phyloP scores from a whole-genome alignment of 768 basidiomycete genomes.

The Holtermannia corniformis region DNA sequence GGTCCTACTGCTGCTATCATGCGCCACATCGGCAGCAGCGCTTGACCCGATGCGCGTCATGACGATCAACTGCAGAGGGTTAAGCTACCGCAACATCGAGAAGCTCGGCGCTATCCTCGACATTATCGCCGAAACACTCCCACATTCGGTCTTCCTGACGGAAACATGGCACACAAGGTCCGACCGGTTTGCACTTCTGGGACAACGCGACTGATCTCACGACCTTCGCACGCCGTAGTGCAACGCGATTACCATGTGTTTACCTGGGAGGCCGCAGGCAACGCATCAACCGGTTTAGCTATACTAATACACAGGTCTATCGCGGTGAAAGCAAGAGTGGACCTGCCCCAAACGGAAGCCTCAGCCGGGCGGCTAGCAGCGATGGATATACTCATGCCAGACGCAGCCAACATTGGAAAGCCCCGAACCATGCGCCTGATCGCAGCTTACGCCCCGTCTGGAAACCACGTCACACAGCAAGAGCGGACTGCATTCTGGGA shows the following conservation, averaged over 20 bases:
- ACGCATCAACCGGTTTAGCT: slow-evolving; percentile 1
- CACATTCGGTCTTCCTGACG: slow-evolving; percentile 7
- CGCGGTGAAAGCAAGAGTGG: too few species aligned
- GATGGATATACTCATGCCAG: slow-evolving; percentile 7
- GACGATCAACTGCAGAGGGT: too few species aligned
- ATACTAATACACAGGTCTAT: slow-evolving; percentile 1
- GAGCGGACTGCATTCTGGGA: slow-evolving; percentile 2
- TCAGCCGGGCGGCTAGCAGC: slow-evolving; percentile 1
- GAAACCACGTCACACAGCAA: not conserved
- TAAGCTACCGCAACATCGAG: too few species aligned
- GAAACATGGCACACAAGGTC: slow-evolving; percentile 3
- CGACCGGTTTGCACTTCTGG: not conserved
- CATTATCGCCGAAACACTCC: too few species aligned
- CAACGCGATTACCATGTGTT: not conserved
- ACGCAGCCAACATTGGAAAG: not conserved
- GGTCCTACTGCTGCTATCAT: too few species aligned
- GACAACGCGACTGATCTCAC: too few species aligned
- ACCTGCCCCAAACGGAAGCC: not conserved
- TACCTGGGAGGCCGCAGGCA: not conserved
- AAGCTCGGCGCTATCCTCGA: too few species aligned
- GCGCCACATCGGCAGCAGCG: too few species aligned
- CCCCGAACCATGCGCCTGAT: not conserved
- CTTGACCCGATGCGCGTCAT: too few species aligned
- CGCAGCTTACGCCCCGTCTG: slow-evolving; percentile 5
- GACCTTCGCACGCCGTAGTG: not conserved